Base-by-base conservation (phyloP, 352 stramenopile genomes). In the Stephanocyclus meneghinianus region DNA sequence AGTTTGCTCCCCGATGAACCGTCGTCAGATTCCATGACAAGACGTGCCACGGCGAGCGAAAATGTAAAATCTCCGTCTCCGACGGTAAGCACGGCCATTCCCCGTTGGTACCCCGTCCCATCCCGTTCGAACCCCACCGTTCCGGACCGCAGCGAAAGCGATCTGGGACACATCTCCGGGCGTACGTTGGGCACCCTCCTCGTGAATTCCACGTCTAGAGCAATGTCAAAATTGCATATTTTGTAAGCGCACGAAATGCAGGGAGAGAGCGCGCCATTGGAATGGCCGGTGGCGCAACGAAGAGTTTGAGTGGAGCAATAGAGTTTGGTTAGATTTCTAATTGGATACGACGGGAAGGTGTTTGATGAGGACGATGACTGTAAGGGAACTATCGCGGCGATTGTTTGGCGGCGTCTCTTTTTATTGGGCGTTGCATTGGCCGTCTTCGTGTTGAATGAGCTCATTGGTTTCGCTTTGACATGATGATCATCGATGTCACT, bases 1-100 rank as follows among this genome's bases (percentile, higher is more conserved):
- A 15, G 8, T 15, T n/a, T 18, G 18, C 8, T 26, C 4, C 4
- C 7, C 3, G 4, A 40, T 4, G 35, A 8, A 40, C 1, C 35
- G 7, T 40, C 0, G 7, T 8, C 35, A 40, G 35, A 40, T 40
- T 8, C 35, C 15, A 79, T 21, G 5, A 93, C 56, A 11, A 89
- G 35, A 50, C 91, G 86, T 7, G 95, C 91, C 2, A 98, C 83
- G 45, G 95, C 95, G 44, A 97, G 81, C 30, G 95, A 98, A 84
- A 97, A 98, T 2, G 95, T 96, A 70, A 98, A 97, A 89, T 99
- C 97, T 53, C 96, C 96, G 81, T 99, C 96, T 15, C 96, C 96
- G 1, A 99, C 90, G 0, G 95, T 98, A 37, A 98, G 76, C 1
- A 98, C 88, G 16, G 84, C 72, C 64, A 92, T 91, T 42, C 84